These are phyloP conservation scores for Flaveria brownii DNA, from an alignment of 129 eudicot genomes.

Conservation along the genomic window DNA sequence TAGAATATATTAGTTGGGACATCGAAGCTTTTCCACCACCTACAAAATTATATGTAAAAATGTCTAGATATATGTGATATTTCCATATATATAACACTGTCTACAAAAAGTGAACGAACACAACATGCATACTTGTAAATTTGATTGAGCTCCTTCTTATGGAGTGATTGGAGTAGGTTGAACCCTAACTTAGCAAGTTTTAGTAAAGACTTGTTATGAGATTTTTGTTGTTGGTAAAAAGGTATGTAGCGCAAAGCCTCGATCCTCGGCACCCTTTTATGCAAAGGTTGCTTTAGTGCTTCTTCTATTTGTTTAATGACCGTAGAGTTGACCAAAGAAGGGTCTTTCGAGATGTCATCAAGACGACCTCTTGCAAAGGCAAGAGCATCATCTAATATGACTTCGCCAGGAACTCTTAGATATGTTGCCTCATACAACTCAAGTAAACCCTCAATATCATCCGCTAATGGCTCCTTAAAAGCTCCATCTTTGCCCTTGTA, in stretches of 20 bases:
- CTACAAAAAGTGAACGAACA: not conserved
- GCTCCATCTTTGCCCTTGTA: not conserved
- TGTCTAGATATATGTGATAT: no score
- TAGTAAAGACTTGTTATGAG: not conserved
- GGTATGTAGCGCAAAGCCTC: not conserved
- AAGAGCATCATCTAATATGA: constrained; percentile 4
- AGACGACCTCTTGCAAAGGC: not conserved
- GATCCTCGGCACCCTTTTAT: not conserved
- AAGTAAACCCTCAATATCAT: not conserved
- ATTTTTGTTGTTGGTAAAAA: not conserved
- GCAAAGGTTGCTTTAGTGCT: constrained; percentile 1
- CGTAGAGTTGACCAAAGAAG: not conserved
- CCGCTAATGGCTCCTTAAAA: not conserved
- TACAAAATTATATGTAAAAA: not conserved
- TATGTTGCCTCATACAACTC: constrained; percentile 5
- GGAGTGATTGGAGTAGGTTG: constrained; percentile 10
- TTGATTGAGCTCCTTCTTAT: constrained; percentile 3
- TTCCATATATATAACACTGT: no score
- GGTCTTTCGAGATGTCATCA: not conserved
- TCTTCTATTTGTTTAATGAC: not conserved
- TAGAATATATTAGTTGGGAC: not conserved
- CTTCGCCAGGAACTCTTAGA: not conserved
- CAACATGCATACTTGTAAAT: not conserved
- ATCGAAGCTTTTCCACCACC: constrained; percentile 12
- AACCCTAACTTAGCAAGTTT: constrained; percentile 16